Evolutionary conservation across 768 basidiomycete species (phyloP).

Genomic region (Polyporus arcularius): DNA sequence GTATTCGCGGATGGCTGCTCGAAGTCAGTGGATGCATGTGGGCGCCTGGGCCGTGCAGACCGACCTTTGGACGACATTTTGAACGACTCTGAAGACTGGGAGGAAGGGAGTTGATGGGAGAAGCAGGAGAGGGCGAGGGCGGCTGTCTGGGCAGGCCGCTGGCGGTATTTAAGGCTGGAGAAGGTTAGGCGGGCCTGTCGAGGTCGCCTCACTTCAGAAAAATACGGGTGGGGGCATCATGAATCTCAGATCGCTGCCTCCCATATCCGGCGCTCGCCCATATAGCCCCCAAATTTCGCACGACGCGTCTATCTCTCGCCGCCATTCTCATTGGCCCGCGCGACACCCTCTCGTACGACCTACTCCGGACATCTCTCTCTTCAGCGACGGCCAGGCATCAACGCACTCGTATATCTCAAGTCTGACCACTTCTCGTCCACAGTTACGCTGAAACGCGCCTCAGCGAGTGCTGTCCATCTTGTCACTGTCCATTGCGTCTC

Average conservation of each 20-base stretch:
- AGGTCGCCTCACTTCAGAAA: slow-evolving; percentile 30
- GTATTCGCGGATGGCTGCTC: slow-evolving; percentile 88
- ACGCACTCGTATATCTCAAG: not conserved
- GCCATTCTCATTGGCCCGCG: slow-evolving; percentile 6
- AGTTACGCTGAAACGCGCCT: too few species aligned
- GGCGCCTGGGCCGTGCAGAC: slow-evolving; percentile 1
- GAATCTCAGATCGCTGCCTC: not conserved
- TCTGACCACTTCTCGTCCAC: not conserved
- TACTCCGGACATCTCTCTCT: not conserved
- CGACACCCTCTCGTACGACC: slow-evolving; percentile 13
- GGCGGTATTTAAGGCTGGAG: slow-evolving; percentile 24
- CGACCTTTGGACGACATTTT: slow-evolving; percentile 34
- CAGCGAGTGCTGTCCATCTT: too few species aligned
- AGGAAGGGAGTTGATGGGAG: slow-evolving; percentile 10
- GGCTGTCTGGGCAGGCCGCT: not conserved
- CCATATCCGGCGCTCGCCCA: slow-evolving; percentile 8
- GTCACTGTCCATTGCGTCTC: too few species aligned
- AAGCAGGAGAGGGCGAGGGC: slow-evolving; percentile 5
- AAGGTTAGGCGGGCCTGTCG: slow-evolving; percentile 16
- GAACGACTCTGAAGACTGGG: slow-evolving; percentile 7
- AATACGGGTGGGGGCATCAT: slow-evolving; percentile 27
- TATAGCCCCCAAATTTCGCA: slow-evolving; percentile 22
- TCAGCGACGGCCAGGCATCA: not conserved
- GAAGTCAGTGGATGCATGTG: not conserved
- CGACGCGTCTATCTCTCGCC: slow-evolving; percentile 2